Conservation (phyloP, 371 early-diverging fungal genomes). For the Blakeslea trispora region DNA sequence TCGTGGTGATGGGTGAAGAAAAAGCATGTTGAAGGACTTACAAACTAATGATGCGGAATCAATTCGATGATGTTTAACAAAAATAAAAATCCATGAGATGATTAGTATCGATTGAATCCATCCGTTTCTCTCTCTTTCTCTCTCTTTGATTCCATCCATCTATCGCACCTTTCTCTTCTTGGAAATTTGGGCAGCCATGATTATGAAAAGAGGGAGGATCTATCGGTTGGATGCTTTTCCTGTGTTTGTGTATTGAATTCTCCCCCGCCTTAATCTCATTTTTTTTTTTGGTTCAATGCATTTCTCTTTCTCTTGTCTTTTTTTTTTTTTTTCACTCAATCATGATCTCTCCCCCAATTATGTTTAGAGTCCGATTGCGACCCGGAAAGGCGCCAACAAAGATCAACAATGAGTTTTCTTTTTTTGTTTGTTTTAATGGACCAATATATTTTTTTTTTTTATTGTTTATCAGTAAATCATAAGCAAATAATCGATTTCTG, state of each 20-base stretch:
- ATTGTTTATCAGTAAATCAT: slow-evolving; percentile 9
- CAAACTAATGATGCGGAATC: too few relatives aligned
- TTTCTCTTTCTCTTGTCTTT: too few relatives aligned
- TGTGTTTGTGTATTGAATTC: not conserved
- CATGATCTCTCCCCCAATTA: too few relatives aligned
- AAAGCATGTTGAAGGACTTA: too few relatives aligned
- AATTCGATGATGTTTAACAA: too few relatives aligned
- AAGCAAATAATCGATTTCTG: slow-evolving; percentile 17
- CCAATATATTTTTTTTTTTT: slow-evolving; percentile 5
- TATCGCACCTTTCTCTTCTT: slow-evolving; percentile 72
- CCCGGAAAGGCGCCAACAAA: not conserved
- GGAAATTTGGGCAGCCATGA: slow-evolving; percentile 56
- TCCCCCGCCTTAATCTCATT: not conserved
- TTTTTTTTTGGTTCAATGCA: too few relatives aligned
- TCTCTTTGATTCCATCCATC: slow-evolving; percentile 30
- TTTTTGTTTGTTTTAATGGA: too few relatives aligned
- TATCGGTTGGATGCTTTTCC: not conserved
- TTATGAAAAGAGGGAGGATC: slow-evolving; percentile 24
- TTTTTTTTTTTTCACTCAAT: too few relatives aligned
- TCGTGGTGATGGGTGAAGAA: too few relatives aligned
- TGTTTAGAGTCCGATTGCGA: too few relatives aligned
- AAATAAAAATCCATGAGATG: too few relatives aligned
- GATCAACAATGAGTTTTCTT: not conserved
- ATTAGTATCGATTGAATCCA: slow-evolving; percentile 29
- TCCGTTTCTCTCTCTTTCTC: slow-evolving; percentile 17